A percentile compares a stretch with the other conserved stretches of the same genome.
These are phyloP conservation scores for Rhododendron mucronatum DNA, from an alignment of 148 eudicot genomes.

Conservation along the genomic window DNA sequence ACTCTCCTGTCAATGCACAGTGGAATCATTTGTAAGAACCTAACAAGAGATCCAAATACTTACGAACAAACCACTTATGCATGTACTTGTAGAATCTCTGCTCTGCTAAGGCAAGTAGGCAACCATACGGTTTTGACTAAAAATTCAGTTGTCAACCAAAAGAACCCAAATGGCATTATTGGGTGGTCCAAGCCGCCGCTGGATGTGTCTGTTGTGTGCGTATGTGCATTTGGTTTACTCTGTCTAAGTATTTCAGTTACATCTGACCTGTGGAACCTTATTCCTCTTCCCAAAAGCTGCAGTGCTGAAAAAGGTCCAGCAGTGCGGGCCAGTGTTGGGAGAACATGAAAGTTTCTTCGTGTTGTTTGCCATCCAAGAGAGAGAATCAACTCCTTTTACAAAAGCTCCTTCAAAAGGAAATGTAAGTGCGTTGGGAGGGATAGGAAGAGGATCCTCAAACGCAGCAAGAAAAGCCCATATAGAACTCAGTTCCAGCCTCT, in stretches of 20 bases:
- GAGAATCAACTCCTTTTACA: conserved; percentile 75
- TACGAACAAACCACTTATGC: background rate
- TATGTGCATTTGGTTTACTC: background rate
- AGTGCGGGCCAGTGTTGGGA: conserved; percentile 48
- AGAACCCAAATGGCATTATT: background rate
- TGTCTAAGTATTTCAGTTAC: background rate
- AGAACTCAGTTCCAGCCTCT: conserved; percentile 82
- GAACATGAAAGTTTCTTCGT: conserved; percentile 47
- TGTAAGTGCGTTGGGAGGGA: conserved; percentile 30
- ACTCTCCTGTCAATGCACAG: conserved; percentile 56
- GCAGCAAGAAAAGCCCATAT: conserved; percentile 98
- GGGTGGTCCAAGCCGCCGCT: background rate
- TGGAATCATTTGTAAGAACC: background rate
- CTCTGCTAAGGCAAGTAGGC: background rate
- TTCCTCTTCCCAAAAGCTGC: conserved; percentile 70
- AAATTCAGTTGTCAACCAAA: background rate
- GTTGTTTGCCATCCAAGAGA: conserved; percentile 97
- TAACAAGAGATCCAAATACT: background rate
- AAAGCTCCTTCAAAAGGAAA: conserved; percentile 89
- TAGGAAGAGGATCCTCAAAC: conserved; percentile 89
- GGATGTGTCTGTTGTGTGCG: background rate
- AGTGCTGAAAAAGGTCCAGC: conserved; percentile 96
- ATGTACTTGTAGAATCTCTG: background rate
- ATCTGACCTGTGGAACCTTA: conserved; percentile 94
- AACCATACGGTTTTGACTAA: background rate